Percentiles rank a stretch among this genome's conserved stretches.
Evolutionary conservation across 352 stramenopile genomes (phyloP).

Genomic region (Blastocystis sp.): DNA sequence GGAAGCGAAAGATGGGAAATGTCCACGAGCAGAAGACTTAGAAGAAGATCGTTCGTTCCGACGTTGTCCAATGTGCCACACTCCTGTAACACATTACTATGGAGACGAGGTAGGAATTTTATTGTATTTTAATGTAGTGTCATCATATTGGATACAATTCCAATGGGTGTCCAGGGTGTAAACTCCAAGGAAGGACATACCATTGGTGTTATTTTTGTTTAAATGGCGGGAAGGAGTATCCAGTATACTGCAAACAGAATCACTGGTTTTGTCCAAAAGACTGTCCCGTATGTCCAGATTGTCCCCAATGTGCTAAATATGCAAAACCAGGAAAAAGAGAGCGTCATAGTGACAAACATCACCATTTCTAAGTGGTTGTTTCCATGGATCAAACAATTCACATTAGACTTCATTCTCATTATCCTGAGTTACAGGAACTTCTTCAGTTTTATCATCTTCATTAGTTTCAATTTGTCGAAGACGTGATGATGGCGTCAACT

Average conservation of each 20-base stretch:
- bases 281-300: slow-evolving; percentile 61
- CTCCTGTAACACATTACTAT: slow-evolving; percentile 64
- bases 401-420: background rate
- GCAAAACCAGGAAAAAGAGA: background rate
- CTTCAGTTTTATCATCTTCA: background rate
- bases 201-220: slow-evolving; percentile 68
- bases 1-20: slow-evolving; percentile 49
- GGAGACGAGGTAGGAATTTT: slow-evolving; percentile 28
- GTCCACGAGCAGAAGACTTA: slow-evolving; percentile 57
- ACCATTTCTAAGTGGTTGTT: slow-evolving; percentile 14
- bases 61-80: slow-evolving; percentile 63
- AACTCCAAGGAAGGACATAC: slow-evolving; percentile 43
- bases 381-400: background rate
- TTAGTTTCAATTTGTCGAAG: background rate
- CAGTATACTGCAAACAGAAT: slow-evolving; percentile 66
- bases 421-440: background rate
- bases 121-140: slow-evolving; percentile 11
- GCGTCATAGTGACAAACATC: slow-evolving; percentile 55
- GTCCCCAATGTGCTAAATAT: slow-evolving; percentile 23
- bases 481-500: slow-evolving; percentile 8
- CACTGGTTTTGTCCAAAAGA: slow-evolving; percentile 64
- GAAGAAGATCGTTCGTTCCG: slow-evolving; percentile 59
- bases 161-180: slow-evolving; percentile 39
- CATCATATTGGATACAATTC: slow-evolving; percentile 65
- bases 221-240: slow-evolving; percentile 63